phyloP scores from a whole-genome alignment of 2,329 filamentous ascomycete species.

The Aspergillus flavus region DNA sequence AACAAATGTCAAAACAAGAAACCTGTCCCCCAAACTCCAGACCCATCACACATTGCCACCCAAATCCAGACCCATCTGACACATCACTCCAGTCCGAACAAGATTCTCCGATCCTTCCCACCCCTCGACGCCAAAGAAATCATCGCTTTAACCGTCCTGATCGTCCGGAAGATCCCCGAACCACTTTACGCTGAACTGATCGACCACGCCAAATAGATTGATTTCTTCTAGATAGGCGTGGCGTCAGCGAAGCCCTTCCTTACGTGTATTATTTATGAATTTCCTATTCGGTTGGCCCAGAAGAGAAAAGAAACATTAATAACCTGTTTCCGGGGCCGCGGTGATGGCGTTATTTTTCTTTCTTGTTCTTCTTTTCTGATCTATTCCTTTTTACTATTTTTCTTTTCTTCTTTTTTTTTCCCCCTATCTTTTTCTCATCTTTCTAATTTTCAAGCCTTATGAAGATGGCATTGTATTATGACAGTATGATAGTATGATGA shows the following conservation, averaged over 20 bases:
- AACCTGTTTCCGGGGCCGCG: not conserved
- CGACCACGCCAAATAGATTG: slow-evolving; percentile 66
- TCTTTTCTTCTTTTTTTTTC: slow-evolving; percentile 1
- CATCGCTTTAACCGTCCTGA: slow-evolving; percentile 79
- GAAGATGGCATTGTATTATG: slow-evolving; percentile 13
- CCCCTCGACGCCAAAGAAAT: slow-evolving; percentile 80
- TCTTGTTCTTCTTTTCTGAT: not conserved
- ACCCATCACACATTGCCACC: not conserved
- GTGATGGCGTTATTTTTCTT: not conserved
- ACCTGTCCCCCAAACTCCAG: not conserved
- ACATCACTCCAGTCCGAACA: slow-evolving; percentile 71
- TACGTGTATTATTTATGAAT: slow-evolving; percentile 12
- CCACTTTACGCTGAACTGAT: slow-evolving; percentile 91
- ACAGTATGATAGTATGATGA: slow-evolving; percentile 13
- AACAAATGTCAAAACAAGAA: slow-evolving; percentile 1
- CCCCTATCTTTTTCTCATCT: not conserved
- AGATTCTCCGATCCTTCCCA: slow-evolving; percentile 85
- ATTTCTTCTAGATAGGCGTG: not conserved
- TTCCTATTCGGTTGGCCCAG: not conserved
- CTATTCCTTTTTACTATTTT: not conserved
- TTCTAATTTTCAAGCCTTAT: slow-evolving; percentile 6
- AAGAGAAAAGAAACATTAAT: not conserved
- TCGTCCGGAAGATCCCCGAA: slow-evolving; percentile 87
- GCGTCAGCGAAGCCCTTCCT: not conserved
- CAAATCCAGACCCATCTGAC: slow-evolving; percentile 14